A percentile compares a stretch with the other conserved stretches of the same genome.
phyloP scores from a whole-genome alignment of 345 rosid genomes.

The Kandelia obovata region DNA sequence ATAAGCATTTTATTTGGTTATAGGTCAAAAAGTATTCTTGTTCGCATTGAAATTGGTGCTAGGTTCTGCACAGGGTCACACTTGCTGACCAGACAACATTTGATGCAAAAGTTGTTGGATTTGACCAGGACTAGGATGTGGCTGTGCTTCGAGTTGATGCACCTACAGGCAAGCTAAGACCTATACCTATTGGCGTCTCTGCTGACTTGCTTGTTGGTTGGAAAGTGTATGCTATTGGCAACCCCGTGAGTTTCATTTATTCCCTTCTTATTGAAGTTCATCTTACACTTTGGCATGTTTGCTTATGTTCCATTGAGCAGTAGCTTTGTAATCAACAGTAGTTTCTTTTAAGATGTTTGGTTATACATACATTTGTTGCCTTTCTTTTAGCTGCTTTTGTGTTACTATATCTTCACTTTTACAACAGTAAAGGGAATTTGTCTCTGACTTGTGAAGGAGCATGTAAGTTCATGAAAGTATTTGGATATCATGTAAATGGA shows the following conservation, averaged over 20 bases:
- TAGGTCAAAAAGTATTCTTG: not conserved
- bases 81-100: conserved; percentile 78
- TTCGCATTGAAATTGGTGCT: conserved; percentile 13
- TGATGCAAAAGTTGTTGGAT: conserved; percentile 91
- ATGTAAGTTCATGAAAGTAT: conserved; percentile 5
- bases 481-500: not conserved
- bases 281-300: not conserved
- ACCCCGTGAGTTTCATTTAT: conserved; percentile 62
- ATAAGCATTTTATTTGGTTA: too few relatives aligned
- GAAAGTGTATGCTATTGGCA: conserved; percentile 94
- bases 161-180: conserved; percentile 67
- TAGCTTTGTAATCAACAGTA: not conserved
- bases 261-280: not conserved
- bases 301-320: not conserved
- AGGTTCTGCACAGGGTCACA: conserved; percentile 59
- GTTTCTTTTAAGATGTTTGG: not conserved
- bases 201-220: conserved; percentile 96
- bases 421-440: too few relatives aligned
- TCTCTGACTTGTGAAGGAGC: not conserved
- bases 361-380: not conserved
- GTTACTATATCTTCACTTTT: too few relatives aligned
- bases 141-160: conserved; percentile 74
- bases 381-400: too few relatives aligned
- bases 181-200: conserved; percentile 83
- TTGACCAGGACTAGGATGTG: conserved; percentile 95